phyloP scores from a whole-genome alignment of 129 eudicot species.

The Arctium minus region DNA sequence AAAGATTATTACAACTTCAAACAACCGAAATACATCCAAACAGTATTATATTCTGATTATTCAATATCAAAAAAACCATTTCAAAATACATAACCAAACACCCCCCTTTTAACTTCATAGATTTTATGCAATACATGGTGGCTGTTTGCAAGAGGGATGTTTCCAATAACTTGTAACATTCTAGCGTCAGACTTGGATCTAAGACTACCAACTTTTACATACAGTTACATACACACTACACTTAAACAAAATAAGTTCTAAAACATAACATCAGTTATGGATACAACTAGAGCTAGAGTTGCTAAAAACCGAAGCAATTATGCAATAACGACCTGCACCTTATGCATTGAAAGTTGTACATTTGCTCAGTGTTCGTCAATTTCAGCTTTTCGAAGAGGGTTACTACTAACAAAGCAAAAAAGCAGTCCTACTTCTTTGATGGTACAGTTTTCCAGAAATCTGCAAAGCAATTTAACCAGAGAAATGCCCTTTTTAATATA shows the following conservation, averaged over 20 bases:
- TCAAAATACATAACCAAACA: not conserved
- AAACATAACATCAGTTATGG: conserved; percentile 9
- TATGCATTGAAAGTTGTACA: conserved; percentile 25
- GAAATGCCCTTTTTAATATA: not conserved
- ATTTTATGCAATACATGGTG: not conserved
- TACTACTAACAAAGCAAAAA: not conserved
- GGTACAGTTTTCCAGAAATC: conserved; percentile 22
- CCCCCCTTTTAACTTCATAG: not conserved
- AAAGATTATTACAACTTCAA: not conserved
- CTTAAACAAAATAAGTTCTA: conserved; percentile 8
- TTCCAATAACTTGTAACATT: not conserved
- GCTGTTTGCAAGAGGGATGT: not conserved
- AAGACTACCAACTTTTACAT: conserved; percentile 13
- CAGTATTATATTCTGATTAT: not conserved
- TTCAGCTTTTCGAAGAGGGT: conserved; percentile 6
- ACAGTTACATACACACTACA: conserved; percentile 20
- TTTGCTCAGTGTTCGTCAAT: conserved; percentile 7
- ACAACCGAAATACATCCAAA: not conserved
- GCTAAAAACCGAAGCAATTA: conserved; percentile 12
- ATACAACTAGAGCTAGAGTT: conserved; percentile 10
- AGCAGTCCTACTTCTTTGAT: conserved; percentile 11
- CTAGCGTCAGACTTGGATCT: not conserved
- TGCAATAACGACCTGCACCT: conserved; percentile 16
- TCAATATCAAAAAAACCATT: not conserved
- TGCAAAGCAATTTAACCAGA: conserved; percentile 13